A percentile compares a stretch with the other conserved stretches of the same genome.
These are phyloP conservation scores for Dentipellis sp. DNA, from an alignment of 768 basidiomycete genomes.

Conservation along the genomic window DNA sequence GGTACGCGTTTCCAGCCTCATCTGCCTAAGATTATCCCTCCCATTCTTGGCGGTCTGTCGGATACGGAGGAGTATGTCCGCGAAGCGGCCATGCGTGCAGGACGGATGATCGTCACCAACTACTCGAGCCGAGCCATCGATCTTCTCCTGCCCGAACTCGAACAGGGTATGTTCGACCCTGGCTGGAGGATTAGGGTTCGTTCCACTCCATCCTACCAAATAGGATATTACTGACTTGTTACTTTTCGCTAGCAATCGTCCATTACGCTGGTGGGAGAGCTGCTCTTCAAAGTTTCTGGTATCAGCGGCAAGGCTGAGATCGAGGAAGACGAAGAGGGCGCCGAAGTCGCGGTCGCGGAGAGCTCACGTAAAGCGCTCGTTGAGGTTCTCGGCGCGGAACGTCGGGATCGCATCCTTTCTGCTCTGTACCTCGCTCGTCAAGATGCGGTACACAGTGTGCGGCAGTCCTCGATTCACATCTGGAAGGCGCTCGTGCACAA, in stretches of 20 bases:
- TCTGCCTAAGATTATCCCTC: slow-evolving; percentile 86
- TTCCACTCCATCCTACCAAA: slow-evolving; percentile 4
- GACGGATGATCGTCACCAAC: slow-evolving; percentile 94
- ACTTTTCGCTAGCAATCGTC: slow-evolving; percentile 68
- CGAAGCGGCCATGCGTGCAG: slow-evolving; percentile 97
- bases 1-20: slow-evolving; percentile 95
- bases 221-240: slow-evolving; percentile 7
- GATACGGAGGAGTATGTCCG: slow-evolving; percentile 93
- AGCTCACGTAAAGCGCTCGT: slow-evolving; percentile 77
- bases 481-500: slow-evolving; percentile 98
- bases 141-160: slow-evolving; percentile 86
- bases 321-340: slow-evolving; percentile 68
- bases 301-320: slow-evolving; percentile 85
- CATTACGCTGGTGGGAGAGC: slow-evolving; percentile 89
- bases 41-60: slow-evolving; percentile 85
- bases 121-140: slow-evolving; percentile 91
- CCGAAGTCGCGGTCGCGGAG: slow-evolving; percentile 61
- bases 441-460: slow-evolving; percentile 81
- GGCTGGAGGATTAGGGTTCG: slow-evolving; percentile 91
- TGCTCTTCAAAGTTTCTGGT: slow-evolving; percentile 94
- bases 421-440: slow-evolving; percentile 90
- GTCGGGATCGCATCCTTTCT: slow-evolving; percentile 84
- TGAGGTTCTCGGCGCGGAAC: slow-evolving; percentile 81
- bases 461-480: slow-evolving; percentile 87
- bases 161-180: slow-evolving; percentile 89